Base-by-base conservation (phyloP, 164 flowering plant genomes). In the Piper longum region DNA sequence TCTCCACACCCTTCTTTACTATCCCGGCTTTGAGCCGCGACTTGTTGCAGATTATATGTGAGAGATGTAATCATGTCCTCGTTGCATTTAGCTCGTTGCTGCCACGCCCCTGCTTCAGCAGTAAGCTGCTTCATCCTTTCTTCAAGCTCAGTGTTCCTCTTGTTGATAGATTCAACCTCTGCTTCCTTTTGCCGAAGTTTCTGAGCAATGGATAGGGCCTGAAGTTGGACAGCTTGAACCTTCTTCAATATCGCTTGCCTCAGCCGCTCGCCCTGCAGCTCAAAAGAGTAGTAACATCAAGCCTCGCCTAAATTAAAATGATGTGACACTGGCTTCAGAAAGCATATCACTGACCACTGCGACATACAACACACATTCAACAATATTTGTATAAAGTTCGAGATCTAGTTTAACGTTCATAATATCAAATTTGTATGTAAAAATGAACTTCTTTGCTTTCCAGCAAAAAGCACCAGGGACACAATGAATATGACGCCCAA, bases 1-100 rank as follows among this genome's bases (percentile, higher is more conserved):
- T 89, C 96, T 39, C 96, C 96, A 67, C 91, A 87, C 54, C 93
- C 93, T 81, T 89, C 96, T 67, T 85, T 87, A 65, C 83, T 82
- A 43, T 80, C 93, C 68, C 74, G 73, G 67, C 80, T 77, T 68
- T 82, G 90, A 8, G 80, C 88, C 68, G 78, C 73, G 5, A 81
- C 80, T 63, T 84, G 85, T 70, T 90, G 89, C 36, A 88, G 81
- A 71, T 81, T 88, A 54, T 68, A 74, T 75, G 76, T 88, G 41
- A 91, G 86, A 56, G 83, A 66, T 16, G 75, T 72, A 48, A 88
- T 79, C 83, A 82, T 79, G 72, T 76, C 81, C 71, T 86, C 93
- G 57, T 81, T 86, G 78, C 76, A 75, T 63, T 76, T 76, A 45
- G 95, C 97, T 17, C 78, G 75, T 59, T 88, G 85, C 51, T 88